These are phyloP conservation scores for Podospora appendiculata DNA, from an alignment of 495 filamentous ascomycete genomes.

Conservation along the genomic window DNA sequence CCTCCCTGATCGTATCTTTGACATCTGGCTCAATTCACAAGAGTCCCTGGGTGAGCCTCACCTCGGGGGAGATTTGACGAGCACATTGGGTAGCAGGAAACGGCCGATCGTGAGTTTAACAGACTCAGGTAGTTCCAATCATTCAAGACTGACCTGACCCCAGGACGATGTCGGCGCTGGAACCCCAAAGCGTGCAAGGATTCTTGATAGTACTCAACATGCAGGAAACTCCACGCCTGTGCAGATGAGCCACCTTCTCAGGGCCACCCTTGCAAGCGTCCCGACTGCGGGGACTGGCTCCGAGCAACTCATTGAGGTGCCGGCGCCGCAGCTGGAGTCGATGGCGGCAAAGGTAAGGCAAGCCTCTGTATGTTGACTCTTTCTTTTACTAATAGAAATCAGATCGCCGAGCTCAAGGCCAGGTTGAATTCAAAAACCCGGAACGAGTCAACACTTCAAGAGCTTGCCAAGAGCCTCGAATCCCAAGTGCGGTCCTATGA, in stretches of 20 bases:
- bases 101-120: slow-evolving; percentile 26
- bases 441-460: too few relatives aligned
- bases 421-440: neutral
- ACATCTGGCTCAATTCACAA: slow-evolving; percentile 18
- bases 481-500: slow-evolving; percentile 20
- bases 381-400: neutral
- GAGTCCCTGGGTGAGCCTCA: neutral
- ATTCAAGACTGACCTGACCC: neutral
- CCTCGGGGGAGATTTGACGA: slow-evolving; percentile 1
- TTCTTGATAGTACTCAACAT: slow-evolving; percentile 6
- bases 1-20: slow-evolving; percentile 29
- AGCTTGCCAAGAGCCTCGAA: slow-evolving; percentile 15
- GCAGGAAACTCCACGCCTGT: slow-evolving; percentile 2
- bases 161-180: slow-evolving; percentile 26
- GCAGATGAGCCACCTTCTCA: slow-evolving; percentile 19
- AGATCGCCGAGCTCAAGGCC: slow-evolving; percentile 25
- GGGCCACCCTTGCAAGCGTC: slow-evolving; percentile 9
- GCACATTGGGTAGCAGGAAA: slow-evolving; percentile 18
- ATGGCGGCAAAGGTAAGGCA: slow-evolving; percentile 24
- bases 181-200: slow-evolving; percentile 14
- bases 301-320: slow-evolving; percentile 15
- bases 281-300: neutral
- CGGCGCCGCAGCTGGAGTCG: slow-evolving; percentile 27
- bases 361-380: neutral
- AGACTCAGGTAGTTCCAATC: neutral